Conservation (phyloP, 176 grass and related monocot species). For the Carex scoparia region DNA sequence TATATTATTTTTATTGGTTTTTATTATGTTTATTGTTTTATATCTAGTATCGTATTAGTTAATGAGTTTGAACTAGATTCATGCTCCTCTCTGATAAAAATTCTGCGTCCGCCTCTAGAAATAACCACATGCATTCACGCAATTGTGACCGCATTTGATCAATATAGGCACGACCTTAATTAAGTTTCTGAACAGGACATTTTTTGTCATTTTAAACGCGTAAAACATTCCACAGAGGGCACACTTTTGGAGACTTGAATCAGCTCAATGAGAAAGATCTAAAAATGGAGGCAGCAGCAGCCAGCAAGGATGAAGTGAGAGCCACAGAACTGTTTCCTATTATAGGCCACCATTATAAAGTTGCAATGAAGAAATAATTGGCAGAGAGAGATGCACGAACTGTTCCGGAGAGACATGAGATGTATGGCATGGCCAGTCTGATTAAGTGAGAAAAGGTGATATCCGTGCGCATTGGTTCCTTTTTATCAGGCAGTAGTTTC, state of each 20-base stretch:
- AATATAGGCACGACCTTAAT: background rate
- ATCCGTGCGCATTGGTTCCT: slow-evolving; percentile 19
- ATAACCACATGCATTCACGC: too few species aligned
- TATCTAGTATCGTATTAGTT: too few species aligned
- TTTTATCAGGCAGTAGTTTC: slow-evolving; percentile 12
- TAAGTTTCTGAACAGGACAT: background rate
- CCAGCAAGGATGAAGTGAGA: background rate
- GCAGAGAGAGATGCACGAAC: background rate
- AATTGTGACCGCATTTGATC: too few species aligned
- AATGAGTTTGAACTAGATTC: too few species aligned
- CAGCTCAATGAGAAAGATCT: background rate
- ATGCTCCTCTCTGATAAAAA: too few species aligned
- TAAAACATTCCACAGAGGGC: background rate
- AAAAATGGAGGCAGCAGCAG: background rate
- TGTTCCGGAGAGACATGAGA: background rate
- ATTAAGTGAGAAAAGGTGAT: slow-evolving; percentile 15
- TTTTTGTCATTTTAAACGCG: background rate
- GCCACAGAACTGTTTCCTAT: slow-evolving; percentile 7
- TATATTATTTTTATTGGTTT: too few species aligned
- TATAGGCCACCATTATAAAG: background rate
- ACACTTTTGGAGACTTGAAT: background rate
- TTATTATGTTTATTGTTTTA: too few species aligned
- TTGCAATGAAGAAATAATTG: background rate
- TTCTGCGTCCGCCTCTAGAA: too few species aligned
- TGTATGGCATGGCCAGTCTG: background rate